Evolutionary conservation across 768 basidiomycete genomes (phyloP).

Genomic region (Fomitopsis pulvina): DNA sequence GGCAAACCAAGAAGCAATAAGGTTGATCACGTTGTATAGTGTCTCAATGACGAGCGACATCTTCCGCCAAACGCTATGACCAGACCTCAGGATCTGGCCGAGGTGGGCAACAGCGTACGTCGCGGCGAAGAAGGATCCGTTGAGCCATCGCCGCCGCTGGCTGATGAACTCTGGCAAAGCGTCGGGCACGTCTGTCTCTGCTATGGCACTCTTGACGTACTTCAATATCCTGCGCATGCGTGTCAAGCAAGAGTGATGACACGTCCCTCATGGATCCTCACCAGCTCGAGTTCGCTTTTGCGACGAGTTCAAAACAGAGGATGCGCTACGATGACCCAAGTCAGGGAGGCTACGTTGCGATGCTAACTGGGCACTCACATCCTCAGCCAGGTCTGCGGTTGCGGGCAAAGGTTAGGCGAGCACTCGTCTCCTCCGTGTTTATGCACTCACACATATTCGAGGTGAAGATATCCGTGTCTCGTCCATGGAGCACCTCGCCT

Average conservation of each 20-base stretch:
- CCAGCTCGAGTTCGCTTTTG: slow-evolving; percentile 76
- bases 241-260: neutral
- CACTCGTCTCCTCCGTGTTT: neutral
- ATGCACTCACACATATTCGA: slow-evolving; percentile 84
- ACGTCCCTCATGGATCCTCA: slow-evolving; percentile 21
- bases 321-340: slow-evolving; percentile 58
- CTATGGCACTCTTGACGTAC: slow-evolving; percentile 92
- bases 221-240: slow-evolving; percentile 73
- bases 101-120: slow-evolving; percentile 90
- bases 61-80: slow-evolving; percentile 77
- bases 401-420: neutral
- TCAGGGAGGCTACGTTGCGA: neutral
- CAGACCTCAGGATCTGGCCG: slow-evolving; percentile 71
- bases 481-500: slow-evolving; percentile 81
- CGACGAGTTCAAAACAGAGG: slow-evolving; percentile 74
- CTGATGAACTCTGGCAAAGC: slow-evolving; percentile 88
- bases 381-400: slow-evolving; percentile 74
- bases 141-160: slow-evolving; percentile 85
- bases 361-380: slow-evolving; percentile 39
- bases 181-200: slow-evolving; percentile 93
- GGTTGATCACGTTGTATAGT: slow-evolving; percentile 79
- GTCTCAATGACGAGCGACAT: slow-evolving; percentile 70
- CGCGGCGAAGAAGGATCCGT: slow-evolving; percentile 92
- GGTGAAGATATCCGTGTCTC: slow-evolving; percentile 87
- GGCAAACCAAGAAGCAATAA: slow-evolving; percentile 92